These are phyloP conservation scores for Medicago ruthenica DNA, from an alignment of 306 rosid species.

Conservation along the genomic window DNA sequence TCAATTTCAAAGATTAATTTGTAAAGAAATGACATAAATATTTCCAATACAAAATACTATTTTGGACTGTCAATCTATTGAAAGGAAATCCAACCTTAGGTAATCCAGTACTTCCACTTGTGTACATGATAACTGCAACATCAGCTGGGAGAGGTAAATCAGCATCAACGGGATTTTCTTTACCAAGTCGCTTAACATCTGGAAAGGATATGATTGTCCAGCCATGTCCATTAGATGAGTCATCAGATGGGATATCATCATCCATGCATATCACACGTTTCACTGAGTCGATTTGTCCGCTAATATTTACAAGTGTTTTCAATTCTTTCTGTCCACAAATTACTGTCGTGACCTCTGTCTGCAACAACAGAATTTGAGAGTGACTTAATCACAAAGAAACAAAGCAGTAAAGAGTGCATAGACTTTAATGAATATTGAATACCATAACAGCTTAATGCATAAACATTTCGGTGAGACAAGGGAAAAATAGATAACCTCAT, in stretches of 20 bases:
- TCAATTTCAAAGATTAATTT: background rate
- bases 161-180: conserved; percentile 62
- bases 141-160: conserved; percentile 85
- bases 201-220: conserved; percentile 71
- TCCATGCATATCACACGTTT: conserved; percentile 86
- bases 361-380: conserved; percentile 42
- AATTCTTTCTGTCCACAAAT: conserved; percentile 90
- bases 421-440: background rate
- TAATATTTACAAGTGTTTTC: conserved; percentile 63
- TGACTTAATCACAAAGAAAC: conserved; percentile 1
- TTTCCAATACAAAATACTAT: background rate
- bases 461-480: conserved; percentile 23
- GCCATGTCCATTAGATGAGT: conserved; percentile 52
- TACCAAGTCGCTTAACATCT: conserved; percentile 72
- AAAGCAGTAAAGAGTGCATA: background rate
- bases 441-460: background rate
- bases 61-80: conserved; percentile 25
- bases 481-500: conserved; percentile 70
- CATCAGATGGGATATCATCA: conserved; percentile 63
- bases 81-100: conserved; percentile 71
- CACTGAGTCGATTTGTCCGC: conserved; percentile 84
- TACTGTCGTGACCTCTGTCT: conserved; percentile 94
- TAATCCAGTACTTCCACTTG: conserved; percentile 98
- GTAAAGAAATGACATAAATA: background rate
- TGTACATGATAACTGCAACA: conserved; percentile 96